Percentiles rank a stretch among this genome's conserved stretches.
These are phyloP conservation scores for Nitzschia sp. DNA, from an alignment of 108 stramenopile species.

Conservation along the genomic window DNA sequence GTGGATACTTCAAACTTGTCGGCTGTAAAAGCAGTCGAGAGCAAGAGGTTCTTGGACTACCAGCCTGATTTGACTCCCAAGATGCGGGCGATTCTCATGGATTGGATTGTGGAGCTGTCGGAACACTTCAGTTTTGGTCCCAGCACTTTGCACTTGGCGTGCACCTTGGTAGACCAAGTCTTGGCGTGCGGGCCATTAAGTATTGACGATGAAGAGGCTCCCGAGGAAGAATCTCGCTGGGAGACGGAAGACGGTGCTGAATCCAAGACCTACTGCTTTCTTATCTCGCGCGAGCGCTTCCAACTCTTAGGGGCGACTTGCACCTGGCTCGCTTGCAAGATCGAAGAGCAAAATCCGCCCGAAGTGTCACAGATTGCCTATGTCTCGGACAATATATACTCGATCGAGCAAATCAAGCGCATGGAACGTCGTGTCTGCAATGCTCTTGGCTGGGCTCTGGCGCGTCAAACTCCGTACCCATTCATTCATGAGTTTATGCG, in stretches of 20 bases:
- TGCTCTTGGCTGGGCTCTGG: conserved; percentile 52
- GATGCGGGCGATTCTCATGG: conserved; percentile 85
- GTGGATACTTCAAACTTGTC: neutral
- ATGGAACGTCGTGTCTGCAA: conserved; percentile 73
- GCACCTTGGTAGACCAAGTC: conserved; percentile 66
- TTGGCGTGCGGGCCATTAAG: conserved; percentile 45
- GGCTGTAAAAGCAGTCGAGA: conserved; percentile 10
- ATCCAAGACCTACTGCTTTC: conserved; percentile 43
- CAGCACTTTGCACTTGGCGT: conserved; percentile 69
- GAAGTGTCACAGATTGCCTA: conserved; percentile 62
- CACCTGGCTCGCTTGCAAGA: conserved; percentile 78
- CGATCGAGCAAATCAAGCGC: conserved; percentile 47
- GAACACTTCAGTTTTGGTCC: conserved; percentile 68
- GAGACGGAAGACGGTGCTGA: conserved; percentile 10
- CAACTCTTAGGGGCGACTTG: conserved; percentile 75
- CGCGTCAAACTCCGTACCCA: conserved; percentile 53
- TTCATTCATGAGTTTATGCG: conserved; percentile 59
- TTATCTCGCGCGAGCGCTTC: conserved; percentile 40
- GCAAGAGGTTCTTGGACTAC: neutral
- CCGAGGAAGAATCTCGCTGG: neutral
- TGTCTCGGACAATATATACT: conserved; percentile 74
- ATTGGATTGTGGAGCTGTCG: conserved; percentile 90
- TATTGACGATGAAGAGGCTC: conserved; percentile 18
- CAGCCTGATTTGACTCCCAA: conserved; percentile 64
- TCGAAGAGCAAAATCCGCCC: conserved; percentile 60